phyloP scores from a whole-genome alignment of 2,329 filamentous ascomycete genomes.

The Colletotrichum truncatum region DNA sequence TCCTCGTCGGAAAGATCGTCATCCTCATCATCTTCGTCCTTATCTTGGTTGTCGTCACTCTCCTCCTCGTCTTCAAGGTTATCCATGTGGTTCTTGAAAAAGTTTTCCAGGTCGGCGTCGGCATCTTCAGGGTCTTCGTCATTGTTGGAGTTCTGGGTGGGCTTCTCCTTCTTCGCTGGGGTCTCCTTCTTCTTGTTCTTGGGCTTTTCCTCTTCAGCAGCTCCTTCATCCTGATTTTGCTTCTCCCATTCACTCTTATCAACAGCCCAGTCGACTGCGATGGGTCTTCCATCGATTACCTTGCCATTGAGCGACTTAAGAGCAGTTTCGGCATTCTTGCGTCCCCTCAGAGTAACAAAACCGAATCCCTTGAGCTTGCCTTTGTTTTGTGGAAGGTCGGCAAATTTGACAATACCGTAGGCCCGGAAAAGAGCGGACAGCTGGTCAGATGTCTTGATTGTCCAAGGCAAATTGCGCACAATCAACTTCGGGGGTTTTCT shows the following conservation, averaged over 20 bases:
- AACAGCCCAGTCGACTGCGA: slow-evolving; percentile 97
- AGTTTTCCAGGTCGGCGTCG: slow-evolving; percentile 60
- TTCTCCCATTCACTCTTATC: slow-evolving; percentile 88
- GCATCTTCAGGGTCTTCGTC: slow-evolving; percentile 50
- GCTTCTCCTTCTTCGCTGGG: slow-evolving; percentile 40
- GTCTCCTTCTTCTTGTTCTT: slow-evolving; percentile 48
- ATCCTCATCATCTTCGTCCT: slow-evolving; percentile 52
- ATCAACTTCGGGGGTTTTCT: slow-evolving; percentile 79
- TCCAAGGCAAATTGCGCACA: slow-evolving; percentile 95
- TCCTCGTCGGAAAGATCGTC: slow-evolving; percentile 57
- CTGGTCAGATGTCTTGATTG: slow-evolving; percentile 86
- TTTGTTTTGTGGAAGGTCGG: slow-evolving; percentile 82
- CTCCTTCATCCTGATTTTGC: slow-evolving; percentile 54
- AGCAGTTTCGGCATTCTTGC: slow-evolving; percentile 91
- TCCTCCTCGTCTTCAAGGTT: slow-evolving; percentile 68
- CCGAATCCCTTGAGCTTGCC: slow-evolving; percentile 87
- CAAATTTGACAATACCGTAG: slow-evolving; percentile 91
- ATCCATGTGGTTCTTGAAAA: slow-evolving; percentile 66
- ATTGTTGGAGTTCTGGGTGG: slow-evolving; percentile 38
- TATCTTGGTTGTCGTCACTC: slow-evolving; percentile 55
- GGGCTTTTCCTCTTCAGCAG: slow-evolving; percentile 31
- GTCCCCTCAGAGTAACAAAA: slow-evolving; percentile 88
- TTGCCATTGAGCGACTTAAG: slow-evolving; percentile 89
- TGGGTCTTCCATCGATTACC: slow-evolving; percentile 83
- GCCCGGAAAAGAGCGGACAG: slow-evolving; percentile 82